Percentiles rank a stretch among this genome's conserved stretches.
phyloP scores from a whole-genome alignment of 345 rosid species.

The Bruguiera gymnorhiza region DNA sequence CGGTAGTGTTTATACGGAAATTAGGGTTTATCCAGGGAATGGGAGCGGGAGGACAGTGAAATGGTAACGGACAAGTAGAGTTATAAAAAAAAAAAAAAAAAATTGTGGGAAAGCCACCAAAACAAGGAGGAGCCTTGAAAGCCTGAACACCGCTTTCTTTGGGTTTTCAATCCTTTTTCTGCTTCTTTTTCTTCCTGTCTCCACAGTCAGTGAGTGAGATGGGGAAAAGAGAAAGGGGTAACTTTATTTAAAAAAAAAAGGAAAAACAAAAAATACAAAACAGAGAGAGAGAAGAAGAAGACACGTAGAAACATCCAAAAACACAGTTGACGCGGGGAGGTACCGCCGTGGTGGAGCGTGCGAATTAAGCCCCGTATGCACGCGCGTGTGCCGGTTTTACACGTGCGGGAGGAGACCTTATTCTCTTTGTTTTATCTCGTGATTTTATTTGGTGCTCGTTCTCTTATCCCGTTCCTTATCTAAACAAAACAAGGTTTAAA shows the following conservation, averaged over 20 bases:
- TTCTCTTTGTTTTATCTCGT: too few species aligned
- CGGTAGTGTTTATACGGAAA: not conserved
- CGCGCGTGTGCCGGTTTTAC: too few species aligned
- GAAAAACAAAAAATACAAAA: not conserved
- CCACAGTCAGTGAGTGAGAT: too few species aligned
- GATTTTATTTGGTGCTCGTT: too few species aligned
- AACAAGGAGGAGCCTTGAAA: not conserved
- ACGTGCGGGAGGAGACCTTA: too few species aligned
- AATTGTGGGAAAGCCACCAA: not conserved
- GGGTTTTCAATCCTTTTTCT: not conserved
- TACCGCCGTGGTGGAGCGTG: conserved; percentile 31
- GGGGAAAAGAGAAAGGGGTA: too few species aligned
- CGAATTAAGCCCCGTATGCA: too few species aligned
- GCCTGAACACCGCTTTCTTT: not conserved
- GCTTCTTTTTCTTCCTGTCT: not conserved
- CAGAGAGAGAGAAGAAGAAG: not conserved
- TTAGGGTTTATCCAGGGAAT: not conserved
- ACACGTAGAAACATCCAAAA: conserved; percentile 23
- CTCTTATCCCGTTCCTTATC: too few species aligned
- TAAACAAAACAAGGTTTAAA: too few species aligned
- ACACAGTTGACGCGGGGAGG: conserved; percentile 40
- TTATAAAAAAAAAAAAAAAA: not conserved
- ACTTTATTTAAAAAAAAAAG: not conserved
- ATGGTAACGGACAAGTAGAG: not conserved
- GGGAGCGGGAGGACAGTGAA: too few species aligned